Base-by-base conservation (phyloP, 108 stramenopile species). In the Cyclotella sp. region DNA sequence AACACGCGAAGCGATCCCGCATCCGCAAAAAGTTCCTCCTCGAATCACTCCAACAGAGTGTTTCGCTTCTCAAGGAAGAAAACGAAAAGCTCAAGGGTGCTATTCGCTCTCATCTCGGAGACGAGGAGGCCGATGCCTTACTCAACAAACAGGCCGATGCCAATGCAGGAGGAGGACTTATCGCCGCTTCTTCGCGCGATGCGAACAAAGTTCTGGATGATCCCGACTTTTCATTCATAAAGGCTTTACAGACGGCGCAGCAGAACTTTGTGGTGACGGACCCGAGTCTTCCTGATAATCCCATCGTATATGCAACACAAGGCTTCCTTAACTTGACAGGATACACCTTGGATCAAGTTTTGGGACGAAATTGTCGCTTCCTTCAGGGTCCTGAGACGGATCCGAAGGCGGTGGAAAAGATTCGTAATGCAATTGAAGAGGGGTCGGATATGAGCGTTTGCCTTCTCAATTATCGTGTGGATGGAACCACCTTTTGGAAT, bases 261-360 rank as follows among this genome's bases (percentile, higher is more conserved):
- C 98, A 97, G 83, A 97, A 96, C 88, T 98, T 98, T 85, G 92
- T 98, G 43, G 95, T 98, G 43, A 96, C 97, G 10, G 97, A 98
- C 77, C 97, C 97, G 10, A 93, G 88, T 76, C 87, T 98, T 44
- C 97, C 96, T 2, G 96, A 98, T 86, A 96, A 97, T 70, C 96
- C 96, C 15, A 98, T 97, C 74, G 91, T 96, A n/a, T 96, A 93
- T 82, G 95, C 95, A 47, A 90, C 92, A 15, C 90, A 92, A 75
- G 94, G 94, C 21, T 98, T 98, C 83, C 77, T 97, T 26, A 89
- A 90, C 47, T 85, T 99, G 41, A 97, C 98, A 0, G 98, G 98
- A 34, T 99, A 99, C 82, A 84, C 94, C 42, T 81, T 93, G 55
- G 85, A 88, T 62, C 94, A 97, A 80, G 93, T 99, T 57, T 69